Evolutionary conservation across 2,329 filamentous ascomycete species (phyloP).

Genomic region (Teratosphaeria nubilosa): DNA sequence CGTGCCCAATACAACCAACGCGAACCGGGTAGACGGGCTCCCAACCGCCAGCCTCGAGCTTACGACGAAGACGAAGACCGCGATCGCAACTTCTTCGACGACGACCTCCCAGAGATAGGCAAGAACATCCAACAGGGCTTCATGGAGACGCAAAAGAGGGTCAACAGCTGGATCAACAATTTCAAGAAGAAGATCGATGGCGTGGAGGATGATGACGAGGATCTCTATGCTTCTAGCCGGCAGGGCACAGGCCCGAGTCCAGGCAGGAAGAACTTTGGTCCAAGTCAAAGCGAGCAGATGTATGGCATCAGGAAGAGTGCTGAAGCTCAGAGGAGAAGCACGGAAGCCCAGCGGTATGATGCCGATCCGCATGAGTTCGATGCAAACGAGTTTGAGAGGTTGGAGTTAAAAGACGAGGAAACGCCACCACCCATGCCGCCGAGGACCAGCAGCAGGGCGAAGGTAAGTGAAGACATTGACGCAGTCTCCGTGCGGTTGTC

Average conservation of each 20-base stretch:
- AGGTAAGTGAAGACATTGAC: slow-evolving; percentile 16
- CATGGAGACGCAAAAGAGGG: slow-evolving; percentile 80
- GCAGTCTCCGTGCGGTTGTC: not conserved
- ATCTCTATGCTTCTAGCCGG: slow-evolving; percentile 37
- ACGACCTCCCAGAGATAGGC: slow-evolving; percentile 85
- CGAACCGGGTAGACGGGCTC: slow-evolving; percentile 25
- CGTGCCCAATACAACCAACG: slow-evolving; percentile 22
- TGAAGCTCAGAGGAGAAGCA: slow-evolving; percentile 48
- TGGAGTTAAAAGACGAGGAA: slow-evolving; percentile 54
- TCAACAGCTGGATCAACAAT: slow-evolving; percentile 85
- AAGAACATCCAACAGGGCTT: slow-evolving; percentile 94
- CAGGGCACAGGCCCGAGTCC: slow-evolving; percentile 21
- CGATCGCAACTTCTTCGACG: slow-evolving; percentile 88
- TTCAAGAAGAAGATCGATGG: slow-evolving; percentile 92
- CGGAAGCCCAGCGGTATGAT: slow-evolving; percentile 86
- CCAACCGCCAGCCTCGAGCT: slow-evolving; percentile 39
- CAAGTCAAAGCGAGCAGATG: slow-evolving; percentile 29
- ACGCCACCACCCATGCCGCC: slow-evolving; percentile 36
- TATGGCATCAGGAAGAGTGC: slow-evolving; percentile 27
- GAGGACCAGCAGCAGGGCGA: slow-evolving; percentile 52
- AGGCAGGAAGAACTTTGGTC: slow-evolving; percentile 26
- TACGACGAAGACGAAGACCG: slow-evolving; percentile 45
- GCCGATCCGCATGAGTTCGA: slow-evolving; percentile 82
- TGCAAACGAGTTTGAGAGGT: slow-evolving; percentile 66
- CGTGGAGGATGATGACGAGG: slow-evolving; percentile 61